Evolutionary conservation across 2,329 filamentous ascomycete genomes (phyloP).

Genomic region (Plectosphaerella plurivora): DNA sequence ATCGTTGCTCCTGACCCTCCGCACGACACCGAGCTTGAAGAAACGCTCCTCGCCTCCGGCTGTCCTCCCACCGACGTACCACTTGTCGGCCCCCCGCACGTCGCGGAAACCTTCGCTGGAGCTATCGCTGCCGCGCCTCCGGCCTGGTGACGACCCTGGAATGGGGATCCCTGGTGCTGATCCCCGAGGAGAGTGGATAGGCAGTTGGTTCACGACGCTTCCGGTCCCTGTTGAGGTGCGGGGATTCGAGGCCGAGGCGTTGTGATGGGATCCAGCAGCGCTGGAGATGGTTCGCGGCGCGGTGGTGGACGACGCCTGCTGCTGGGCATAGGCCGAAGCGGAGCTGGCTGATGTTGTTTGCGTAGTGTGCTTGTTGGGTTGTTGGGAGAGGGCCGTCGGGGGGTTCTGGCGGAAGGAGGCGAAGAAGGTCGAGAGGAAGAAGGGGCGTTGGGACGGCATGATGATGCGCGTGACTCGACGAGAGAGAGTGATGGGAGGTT

Average conservation of each 20-base stretch:
- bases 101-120: conserved; percentile 73
- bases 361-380: conserved; percentile 6
- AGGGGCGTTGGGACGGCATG: conserved; percentile 51
- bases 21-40: conserved; percentile 75
- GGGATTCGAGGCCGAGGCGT: conserved; percentile 15
- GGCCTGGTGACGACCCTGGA: conserved; percentile 24
- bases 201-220: conserved; percentile 22
- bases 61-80: conserved; percentile 76
- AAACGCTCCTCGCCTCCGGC: conserved; percentile 75
- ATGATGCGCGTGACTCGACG: conserved; percentile 3
- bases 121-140: conserved; percentile 68
- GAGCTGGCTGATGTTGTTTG: conserved; percentile 2
- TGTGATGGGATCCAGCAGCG: conserved; percentile 2
- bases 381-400: conserved; percentile 6
- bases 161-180: conserved; percentile 31
- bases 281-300: conserved; percentile 2
- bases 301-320: background rate
- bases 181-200: conserved; percentile 3
- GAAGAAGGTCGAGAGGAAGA: conserved; percentile 53
- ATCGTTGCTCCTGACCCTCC: conserved; percentile 68
- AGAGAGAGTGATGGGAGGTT: background rate
- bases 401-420: conserved; percentile 47
- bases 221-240: background rate
- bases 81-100: conserved; percentile 67
- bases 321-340: background rate